A percentile compares a stretch with the other conserved stretches of the same genome.
phyloP scores from a whole-genome alignment of 495 filamentous ascomycete species.

The Podospora comata region DNA sequence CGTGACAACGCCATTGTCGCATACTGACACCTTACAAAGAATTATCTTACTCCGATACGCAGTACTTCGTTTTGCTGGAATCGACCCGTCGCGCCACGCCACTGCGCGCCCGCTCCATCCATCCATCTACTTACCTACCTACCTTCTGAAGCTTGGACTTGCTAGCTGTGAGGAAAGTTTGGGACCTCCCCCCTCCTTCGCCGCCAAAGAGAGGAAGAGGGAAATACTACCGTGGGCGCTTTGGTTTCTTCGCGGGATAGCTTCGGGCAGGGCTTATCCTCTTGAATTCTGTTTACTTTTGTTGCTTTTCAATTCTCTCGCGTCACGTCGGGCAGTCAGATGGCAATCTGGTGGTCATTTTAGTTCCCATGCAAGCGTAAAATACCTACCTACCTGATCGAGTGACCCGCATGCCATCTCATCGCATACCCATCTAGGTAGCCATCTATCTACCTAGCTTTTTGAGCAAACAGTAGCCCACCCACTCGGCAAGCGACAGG shows the following conservation, averaged over 20 bases:
- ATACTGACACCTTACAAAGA: not conserved
- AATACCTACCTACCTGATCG: conserved; percentile 23
- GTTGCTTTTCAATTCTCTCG: conserved; percentile 11
- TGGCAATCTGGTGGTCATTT: conserved; percentile 13
- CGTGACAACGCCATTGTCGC: not conserved
- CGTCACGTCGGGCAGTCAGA: not conserved
- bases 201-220: conserved; percentile 5
- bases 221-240: conserved; percentile 3
- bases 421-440: conserved; percentile 23
- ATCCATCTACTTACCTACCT: not conserved
- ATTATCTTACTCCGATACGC: not conserved
- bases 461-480: conserved; percentile 33
- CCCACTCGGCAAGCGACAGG: conserved; percentile 3
- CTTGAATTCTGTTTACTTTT: conserved; percentile 2
- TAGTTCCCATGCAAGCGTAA: conserved; percentile 29
- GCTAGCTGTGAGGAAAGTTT: not conserved
- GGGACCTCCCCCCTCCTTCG: conserved; percentile 1
- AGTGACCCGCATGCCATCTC: conserved; percentile 32
- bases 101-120: not conserved
- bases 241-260: conserved; percentile 17
- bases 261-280: conserved; percentile 10
- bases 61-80: not conserved
- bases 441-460: not conserved
- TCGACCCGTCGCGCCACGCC: not conserved
- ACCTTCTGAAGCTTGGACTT: conserved; percentile 22